A percentile compares a stretch with the other conserved stretches of the same genome.
Evolutionary conservation across 129 eudicot genomes (phyloP).

Genomic region (Daucus carota): DH1_v3.0 NC_030385.2:12822501-12823000

Average conservation of each 20-base stretch:
- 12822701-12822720: conserved; percentile 42
- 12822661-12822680: not conserved
- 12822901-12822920: not conserved
- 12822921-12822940: too few relatives aligned
- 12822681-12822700: not conserved
- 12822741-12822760: conserved; percentile 51
- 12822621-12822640: conserved; percentile 58
- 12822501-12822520: not conserved
- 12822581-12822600: conserved; percentile 38
- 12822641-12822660: not conserved
- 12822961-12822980: too few relatives aligned
- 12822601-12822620: conserved; percentile 40
- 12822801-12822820: conserved; percentile 39
- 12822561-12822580: conserved; percentile 48
- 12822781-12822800: conserved; percentile 61
- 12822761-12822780: conserved; percentile 50
- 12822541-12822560: conserved; percentile 34
- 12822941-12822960: too few relatives aligned
- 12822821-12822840: conserved; percentile 43
- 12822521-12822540: not conserved
- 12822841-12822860: conserved; percentile 60
- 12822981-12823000: too few relatives aligned
- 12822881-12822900: conserved; percentile 27
- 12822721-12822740: conserved; percentile 53
- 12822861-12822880: conserved; percentile 23